Evolutionary conservation across 371 early-diverging fungal genomes (phyloP).

Genomic region (Conidiobolus coronatus): DNA sequence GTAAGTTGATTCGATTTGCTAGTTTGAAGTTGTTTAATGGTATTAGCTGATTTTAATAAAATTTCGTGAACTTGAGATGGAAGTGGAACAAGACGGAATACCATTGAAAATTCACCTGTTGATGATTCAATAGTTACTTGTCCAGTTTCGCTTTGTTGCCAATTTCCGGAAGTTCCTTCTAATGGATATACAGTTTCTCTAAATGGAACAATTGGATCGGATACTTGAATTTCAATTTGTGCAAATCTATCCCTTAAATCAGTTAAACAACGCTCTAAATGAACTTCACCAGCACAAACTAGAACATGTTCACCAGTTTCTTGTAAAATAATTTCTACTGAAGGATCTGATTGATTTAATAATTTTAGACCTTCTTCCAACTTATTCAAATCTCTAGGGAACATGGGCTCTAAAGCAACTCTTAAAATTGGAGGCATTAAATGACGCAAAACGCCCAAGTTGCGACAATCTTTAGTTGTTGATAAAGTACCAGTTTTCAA

Average conservation of each 20-base stretch:
- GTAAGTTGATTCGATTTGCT: neutral
- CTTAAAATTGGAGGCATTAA: slow-evolving; percentile 72
- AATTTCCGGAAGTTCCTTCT: slow-evolving; percentile 4
- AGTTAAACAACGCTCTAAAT: slow-evolving; percentile 80
- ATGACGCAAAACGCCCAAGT: slow-evolving; percentile 7
- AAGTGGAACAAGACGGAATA: slow-evolving; percentile 55
- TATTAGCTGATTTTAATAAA: slow-evolving; percentile 12
- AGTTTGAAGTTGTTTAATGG: slow-evolving; percentile 7
- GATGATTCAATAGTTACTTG: slow-evolving; percentile 33
- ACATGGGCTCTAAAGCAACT: slow-evolving; percentile 75
- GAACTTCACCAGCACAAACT: slow-evolving; percentile 87
- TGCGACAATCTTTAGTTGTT: slow-evolving; percentile 16
- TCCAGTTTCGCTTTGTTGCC: slow-evolving; percentile 30
- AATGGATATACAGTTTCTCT: slow-evolving; percentile 47
- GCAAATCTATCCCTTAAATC: slow-evolving; percentile 88
- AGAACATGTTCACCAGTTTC: slow-evolving; percentile 94
- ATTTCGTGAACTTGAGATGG: slow-evolving; percentile 40
- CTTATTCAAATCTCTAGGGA: slow-evolving; percentile 46
- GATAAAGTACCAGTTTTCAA: slow-evolving; percentile 80
- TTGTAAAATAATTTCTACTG: slow-evolving; percentile 72
- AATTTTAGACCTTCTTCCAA: slow-evolving; percentile 67
- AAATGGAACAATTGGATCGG: slow-evolving; percentile 92
- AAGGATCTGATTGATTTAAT: slow-evolving; percentile 83
- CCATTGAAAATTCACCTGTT: slow-evolving; percentile 42
- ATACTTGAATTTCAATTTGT: slow-evolving; percentile 76